Evolutionary conservation across 768 basidiomycete genomes (phyloP).

Genomic region (Pisolithus sp.): DNA sequence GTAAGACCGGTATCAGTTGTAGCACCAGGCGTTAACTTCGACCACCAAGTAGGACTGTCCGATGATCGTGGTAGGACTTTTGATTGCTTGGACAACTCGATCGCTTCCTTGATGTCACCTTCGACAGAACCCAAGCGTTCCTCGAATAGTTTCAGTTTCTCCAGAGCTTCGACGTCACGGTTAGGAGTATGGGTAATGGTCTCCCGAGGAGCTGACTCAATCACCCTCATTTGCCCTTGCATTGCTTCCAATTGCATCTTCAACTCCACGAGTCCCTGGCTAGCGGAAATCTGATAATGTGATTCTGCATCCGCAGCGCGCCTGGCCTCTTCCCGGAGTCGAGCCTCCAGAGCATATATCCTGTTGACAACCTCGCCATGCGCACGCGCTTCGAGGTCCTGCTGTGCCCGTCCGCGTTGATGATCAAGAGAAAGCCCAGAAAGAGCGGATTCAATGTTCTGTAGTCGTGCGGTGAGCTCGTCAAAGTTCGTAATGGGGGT

Average conservation of each 20-base stretch:
- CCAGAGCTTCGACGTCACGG: constrained; percentile 53
- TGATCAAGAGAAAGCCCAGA: constrained; percentile 52
- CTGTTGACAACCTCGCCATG: constrained; percentile 48
- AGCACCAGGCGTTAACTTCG: constrained; percentile 46
- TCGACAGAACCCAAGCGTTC: constrained; percentile 57
- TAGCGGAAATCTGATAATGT: constrained; percentile 38
- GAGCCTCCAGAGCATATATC: constrained; percentile 51
- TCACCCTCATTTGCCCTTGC: constrained; percentile 35
- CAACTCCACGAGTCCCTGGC: constrained; percentile 41
- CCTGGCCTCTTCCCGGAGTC: constrained; percentile 41
- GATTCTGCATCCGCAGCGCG: constrained; percentile 48
- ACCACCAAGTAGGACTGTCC: constrained; percentile 61
- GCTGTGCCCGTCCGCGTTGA: constrained; percentile 42
- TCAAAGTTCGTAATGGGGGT: constrained; percentile 58
- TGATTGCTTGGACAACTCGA: constrained; percentile 56
- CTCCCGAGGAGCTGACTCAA: constrained; percentile 19
- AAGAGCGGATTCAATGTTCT: constrained; percentile 56
- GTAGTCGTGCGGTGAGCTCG: constrained; percentile 58
- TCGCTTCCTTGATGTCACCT: constrained; percentile 59
- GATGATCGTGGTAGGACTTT: constrained; percentile 32
- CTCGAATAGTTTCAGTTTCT: constrained; percentile 51
- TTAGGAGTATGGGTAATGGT: constrained; percentile 10
- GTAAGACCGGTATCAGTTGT: constrained; percentile 43
- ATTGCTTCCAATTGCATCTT: constrained; percentile 52
- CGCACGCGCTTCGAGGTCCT: constrained; percentile 47